Evolutionary conservation across 306 rosid species (phyloP).

Genomic region (Vigna reflexopilosa): DNA sequence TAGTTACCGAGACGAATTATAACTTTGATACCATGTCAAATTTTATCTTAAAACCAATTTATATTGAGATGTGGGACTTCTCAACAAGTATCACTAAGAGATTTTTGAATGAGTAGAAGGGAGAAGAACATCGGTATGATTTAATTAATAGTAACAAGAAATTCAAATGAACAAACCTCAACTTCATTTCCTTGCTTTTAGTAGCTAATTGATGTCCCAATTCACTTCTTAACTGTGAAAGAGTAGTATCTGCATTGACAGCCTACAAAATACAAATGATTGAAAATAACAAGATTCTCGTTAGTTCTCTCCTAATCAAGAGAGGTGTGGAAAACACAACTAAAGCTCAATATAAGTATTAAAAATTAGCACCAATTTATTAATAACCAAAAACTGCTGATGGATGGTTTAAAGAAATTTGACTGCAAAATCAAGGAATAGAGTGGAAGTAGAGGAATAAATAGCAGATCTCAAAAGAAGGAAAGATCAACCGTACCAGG

Average conservation of each 20-base stretch:
- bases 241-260: conserved; percentile 66
- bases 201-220: conserved; percentile 84
- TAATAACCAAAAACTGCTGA: background rate
- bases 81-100: too few relatives aligned
- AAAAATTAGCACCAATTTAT: background rate
- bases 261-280: conserved; percentile 61
- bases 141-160: conserved; percentile 1
- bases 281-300: conserved; percentile 19
- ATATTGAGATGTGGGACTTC: too few relatives aligned
- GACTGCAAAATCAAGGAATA: conserved; percentile 23
- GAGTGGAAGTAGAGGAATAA: background rate
- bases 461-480: background rate
- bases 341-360: background rate
- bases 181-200: conserved; percentile 67
- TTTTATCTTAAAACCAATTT: too few relatives aligned
- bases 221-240: conserved; percentile 82
- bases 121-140: background rate
- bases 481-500: conserved; percentile 60
- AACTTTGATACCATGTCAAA: too few relatives aligned
- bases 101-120: too few relatives aligned
- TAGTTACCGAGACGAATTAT: too few relatives aligned
- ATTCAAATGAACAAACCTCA: conserved; percentile 63
- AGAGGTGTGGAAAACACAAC: background rate
- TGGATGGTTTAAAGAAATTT: background rate
- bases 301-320: background rate